Evolutionary conservation across 805 yeast species (phyloP), one percentile per base, ranked within the genome.

Genomic region (Saturnispora saitoi): DNA sequence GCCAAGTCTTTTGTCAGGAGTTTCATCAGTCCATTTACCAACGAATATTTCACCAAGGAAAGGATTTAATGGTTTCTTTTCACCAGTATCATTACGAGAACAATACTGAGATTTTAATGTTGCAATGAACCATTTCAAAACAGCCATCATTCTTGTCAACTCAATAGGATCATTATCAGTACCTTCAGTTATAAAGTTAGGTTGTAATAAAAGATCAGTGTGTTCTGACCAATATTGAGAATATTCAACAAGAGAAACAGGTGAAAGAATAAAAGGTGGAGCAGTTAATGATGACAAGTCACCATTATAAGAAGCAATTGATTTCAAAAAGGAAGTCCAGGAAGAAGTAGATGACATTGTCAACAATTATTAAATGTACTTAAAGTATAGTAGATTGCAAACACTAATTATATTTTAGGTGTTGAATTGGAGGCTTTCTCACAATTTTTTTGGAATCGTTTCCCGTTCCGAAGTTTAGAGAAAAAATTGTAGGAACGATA

Each of bases 141-240:
- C 98, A 2, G 86, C 86, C 49, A 91, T 57, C 70, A 85, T 77
- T 53, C 96, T 75, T 63, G 80, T 75, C 55, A 80, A 72, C 8
- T 78, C 75, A 45, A 77, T 73, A 10, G 70, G 70, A 17, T 73
- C 77, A 14, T 64, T 60, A 43, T 68, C 68, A 37, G 62, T 17
- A 4, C 32, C 65, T 9, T 49, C 49, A 10, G 39, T 48, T 47
- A 78, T 70, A 52, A 72, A 72, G 54, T 73, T 75, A 31, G 97
- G 90, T 32, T 78, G 90, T 47, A 88, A 67, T 48, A 93, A 77
- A 54, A 89, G 72, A 53, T 86, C 91, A 20, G 90, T 89, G 61
- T 87, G 91, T 63, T 90, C 96, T 42, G 89, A 87, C 97, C 99
- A 93, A 69, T 87, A 93, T 65, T 87, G 91, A 20, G 96, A 85